Evolutionary conservation across 371 early-diverging fungal genomes (phyloP), one percentile per base, ranked within the genome.

Genomic region (Coemansia sp.): DNA sequence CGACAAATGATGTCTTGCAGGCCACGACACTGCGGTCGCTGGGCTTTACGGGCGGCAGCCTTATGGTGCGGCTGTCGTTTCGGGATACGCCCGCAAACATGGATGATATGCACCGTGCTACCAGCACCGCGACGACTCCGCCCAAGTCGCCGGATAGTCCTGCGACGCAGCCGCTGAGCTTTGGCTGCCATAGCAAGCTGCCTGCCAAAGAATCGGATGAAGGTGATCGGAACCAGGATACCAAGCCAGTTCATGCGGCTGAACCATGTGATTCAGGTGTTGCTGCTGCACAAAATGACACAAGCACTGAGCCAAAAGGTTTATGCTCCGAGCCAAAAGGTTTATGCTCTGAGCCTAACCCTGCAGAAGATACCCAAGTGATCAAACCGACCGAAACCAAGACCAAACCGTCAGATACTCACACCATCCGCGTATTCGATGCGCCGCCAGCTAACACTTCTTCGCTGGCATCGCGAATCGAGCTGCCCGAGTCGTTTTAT

Each of bases 401-500:
- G 26, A 17, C 57, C 28, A 26, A 21, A 55, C 55, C 58, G 36
- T 12, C 40, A 17, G 23, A 40, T 15, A 2, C 21, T 39, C 58
- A 58, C 15, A 21, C 13, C 4, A 41, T 73, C 13, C 68, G 66
- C 17, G 78, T 78, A 4, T 78, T 59, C 49, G 57, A 17, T 3
- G 55, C 32, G 0, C 63, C 64, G 7, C 12, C 69, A 2, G 21
- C 55, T 1, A 21, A 23, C 0, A 28, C 69, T 0, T 17, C 58
- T 2, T n/a, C 72, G 4, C 21, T 44, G 11, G 39, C 63, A 4
- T 36, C 65, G 13, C 65, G 63, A 71, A 80, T 85, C 36, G 82
- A 81, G 11, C 70, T 86, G 13, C 88, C 88, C 3, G 85, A 83
- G 15, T 80, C 84, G 17, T 88, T 86, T 67, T 88, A 82, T 78